phyloP scores from a whole-genome alignment of 1,284 basidiomycete genomes.

The Heterobasidion parviporum region DNA sequence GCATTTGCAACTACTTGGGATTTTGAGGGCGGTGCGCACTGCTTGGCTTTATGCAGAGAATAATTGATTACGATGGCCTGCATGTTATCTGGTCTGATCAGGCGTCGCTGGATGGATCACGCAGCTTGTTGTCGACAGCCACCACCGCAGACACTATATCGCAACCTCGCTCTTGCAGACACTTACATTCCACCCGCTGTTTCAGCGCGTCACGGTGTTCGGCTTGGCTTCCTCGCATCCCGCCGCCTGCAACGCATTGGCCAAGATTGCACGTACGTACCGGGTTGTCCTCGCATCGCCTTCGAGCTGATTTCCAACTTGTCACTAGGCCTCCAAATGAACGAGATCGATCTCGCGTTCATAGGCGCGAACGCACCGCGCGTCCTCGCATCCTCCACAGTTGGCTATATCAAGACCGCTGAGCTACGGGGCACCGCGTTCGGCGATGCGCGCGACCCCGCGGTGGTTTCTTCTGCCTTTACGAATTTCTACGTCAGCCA shows the following conservation, averaged over 20 bases:
- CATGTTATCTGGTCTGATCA: not conserved
- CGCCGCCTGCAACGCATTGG: not conserved
- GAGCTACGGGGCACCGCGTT: not conserved
- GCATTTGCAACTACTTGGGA: not conserved
- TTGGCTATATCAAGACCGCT: not conserved
- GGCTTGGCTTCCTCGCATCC: not conserved
- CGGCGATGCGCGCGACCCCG: not conserved
- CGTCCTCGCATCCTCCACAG: not conserved
- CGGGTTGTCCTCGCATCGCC: not conserved
- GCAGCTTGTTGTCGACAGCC: not conserved
- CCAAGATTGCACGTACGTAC: not conserved
- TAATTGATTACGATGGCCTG: not conserved
- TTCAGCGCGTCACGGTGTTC: not conserved
- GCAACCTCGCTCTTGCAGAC: not conserved
- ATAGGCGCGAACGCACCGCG: not conserved
- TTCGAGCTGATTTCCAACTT: not conserved
- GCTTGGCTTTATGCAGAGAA: not conserved
- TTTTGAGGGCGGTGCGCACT: not conserved
- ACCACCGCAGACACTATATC: not conserved
- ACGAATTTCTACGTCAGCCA: not conserved
- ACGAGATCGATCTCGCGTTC: not conserved
- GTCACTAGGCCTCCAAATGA: not conserved
- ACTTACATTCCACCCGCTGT: not conserved
- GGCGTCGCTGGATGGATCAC: not conserved
- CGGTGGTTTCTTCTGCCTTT: not conserved